A percentile compares a stretch with the other conserved stretches of the same genome.
Evolutionary conservation across 352 stramenopile species (phyloP).

Genomic region (Pilasporangium apinafurcum): DNA sequence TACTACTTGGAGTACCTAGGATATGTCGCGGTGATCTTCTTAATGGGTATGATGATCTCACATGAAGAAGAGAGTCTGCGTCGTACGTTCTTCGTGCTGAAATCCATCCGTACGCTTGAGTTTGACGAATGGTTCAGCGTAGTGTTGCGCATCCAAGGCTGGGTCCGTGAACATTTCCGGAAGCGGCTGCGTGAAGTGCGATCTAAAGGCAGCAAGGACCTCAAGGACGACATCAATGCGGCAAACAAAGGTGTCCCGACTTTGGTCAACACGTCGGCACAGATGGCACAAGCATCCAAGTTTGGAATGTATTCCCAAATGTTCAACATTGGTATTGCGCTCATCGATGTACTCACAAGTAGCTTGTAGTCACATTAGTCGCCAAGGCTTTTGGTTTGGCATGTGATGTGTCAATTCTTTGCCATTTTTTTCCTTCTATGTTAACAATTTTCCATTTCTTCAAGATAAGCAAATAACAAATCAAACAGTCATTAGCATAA

Average conservation of each 20-base stretch:
- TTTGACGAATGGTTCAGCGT: constrained; percentile 80
- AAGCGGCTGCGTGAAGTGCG: constrained; percentile 50
- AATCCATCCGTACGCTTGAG: constrained; percentile 72
- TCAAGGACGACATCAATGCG: constrained; percentile 14
- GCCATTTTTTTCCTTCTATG: too few species aligned
- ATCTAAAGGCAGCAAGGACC: constrained; percentile 37
- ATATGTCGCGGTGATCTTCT: constrained; percentile 57
- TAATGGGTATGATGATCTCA: constrained; percentile 84
- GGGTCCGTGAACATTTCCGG: constrained; percentile 59
- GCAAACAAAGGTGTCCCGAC: constrained; percentile 7
- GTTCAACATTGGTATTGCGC: constrained; percentile 70
- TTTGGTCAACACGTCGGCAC: constrained; percentile 64
- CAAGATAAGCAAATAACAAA: too few species aligned
- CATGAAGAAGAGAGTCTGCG: constrained; percentile 76
- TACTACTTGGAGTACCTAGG: constrained; percentile 70
- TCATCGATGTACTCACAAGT: too few species aligned
- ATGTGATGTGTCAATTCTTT: too few species aligned
- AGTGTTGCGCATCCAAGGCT: constrained; percentile 65
- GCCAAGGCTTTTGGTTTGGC: too few species aligned
- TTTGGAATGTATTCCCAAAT: constrained; percentile 79
- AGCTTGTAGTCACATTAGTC: too few species aligned
- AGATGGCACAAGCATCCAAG: constrained; percentile 68
- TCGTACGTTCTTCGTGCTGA: constrained; percentile 77
- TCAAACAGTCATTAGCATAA: too few species aligned
- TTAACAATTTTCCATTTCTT: too few species aligned